These are phyloP conservation scores for Dactylellina drechsleri DNA, from an alignment of 2,329 filamentous ascomycete genomes.

Conservation along the genomic window DNA sequence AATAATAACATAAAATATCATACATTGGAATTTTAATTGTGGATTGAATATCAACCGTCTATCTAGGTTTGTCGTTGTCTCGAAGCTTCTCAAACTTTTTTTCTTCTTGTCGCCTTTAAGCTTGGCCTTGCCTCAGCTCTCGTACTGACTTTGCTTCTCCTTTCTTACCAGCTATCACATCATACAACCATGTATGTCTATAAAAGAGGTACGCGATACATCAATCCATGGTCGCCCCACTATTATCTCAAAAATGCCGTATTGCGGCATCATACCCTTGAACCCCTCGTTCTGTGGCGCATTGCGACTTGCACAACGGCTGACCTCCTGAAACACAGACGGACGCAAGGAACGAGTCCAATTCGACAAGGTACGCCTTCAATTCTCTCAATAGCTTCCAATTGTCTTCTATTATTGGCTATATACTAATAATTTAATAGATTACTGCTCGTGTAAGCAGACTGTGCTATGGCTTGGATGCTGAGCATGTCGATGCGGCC, in stretches of 20 bases:
- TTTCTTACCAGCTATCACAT: background rate
- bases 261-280: background rate
- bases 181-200: slow-evolving; percentile 69
- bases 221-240: background rate
- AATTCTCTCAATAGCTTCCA: background rate
- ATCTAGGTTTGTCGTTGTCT: slow-evolving; percentile 30
- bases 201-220: slow-evolving; percentile 68
- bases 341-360: slow-evolving; percentile 99
- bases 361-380: slow-evolving; percentile 78
- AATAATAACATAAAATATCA: background rate
- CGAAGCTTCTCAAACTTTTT: slow-evolving; percentile 33
- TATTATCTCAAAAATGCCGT: slow-evolving; percentile 3
- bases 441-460: slow-evolving; percentile 98
- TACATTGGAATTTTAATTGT: slow-evolving; percentile 11
- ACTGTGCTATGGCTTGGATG: slow-evolving; percentile 95
- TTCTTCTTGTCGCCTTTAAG: background rate
- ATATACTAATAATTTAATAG: slow-evolving; percentile 57
- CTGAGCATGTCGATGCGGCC: slow-evolving; percentile 94
- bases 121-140: background rate
- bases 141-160: slow-evolving; percentile 4
- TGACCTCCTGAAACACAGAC: slow-evolving; percentile 68
- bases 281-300: slow-evolving; percentile 13
- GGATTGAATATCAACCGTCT: slow-evolving; percentile 6
- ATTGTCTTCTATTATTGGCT: background rate
- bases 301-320: slow-evolving; percentile 11